A percentile compares a stretch with the other conserved stretches of the same genome.
Evolutionary conservation across 306 rosid genomes (phyloP).

Genomic region (Begonia masoniana): DNA sequence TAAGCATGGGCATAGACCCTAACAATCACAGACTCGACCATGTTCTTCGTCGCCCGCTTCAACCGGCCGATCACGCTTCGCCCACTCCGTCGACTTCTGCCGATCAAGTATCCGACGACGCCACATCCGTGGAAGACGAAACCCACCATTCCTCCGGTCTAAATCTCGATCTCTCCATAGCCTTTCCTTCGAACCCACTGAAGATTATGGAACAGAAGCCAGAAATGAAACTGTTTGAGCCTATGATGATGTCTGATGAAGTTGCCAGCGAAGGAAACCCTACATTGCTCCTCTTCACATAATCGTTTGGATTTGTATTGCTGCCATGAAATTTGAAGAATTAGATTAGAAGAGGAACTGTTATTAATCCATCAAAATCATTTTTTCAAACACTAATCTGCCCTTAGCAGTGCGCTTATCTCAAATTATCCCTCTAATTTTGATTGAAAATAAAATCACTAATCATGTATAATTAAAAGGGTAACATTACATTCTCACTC

Average conservation of each 20-base stretch:
- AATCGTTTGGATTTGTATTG: neutral
- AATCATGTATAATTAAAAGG: too few species aligned
- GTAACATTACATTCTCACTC: too few species aligned
- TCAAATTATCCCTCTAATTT: too few species aligned
- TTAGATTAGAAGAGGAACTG: too few species aligned
- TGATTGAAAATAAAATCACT: too few species aligned
- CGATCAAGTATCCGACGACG: neutral
- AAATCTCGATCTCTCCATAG: conserved; percentile 2
- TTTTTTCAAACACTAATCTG: too few species aligned
- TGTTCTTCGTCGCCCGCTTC: neutral
- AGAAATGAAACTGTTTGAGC: too few species aligned
- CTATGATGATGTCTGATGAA: neutral
- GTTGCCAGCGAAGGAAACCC: neutral
- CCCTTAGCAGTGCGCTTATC: too few species aligned
- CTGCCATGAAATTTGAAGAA: too few species aligned
- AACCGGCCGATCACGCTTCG: neutral
- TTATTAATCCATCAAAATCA: too few species aligned
- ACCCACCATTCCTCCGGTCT: neutral
- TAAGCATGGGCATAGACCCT: conserved; percentile 4
- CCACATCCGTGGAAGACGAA: neutral
- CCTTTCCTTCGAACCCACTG: neutral
- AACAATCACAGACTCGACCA: neutral
- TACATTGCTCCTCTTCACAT: conserved; percentile 1
- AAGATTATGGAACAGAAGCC: neutral
- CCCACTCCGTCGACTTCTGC: neutral